Percentiles rank a stretch among this genome's conserved stretches.
phyloP scores from a whole-genome alignment of 2,329 filamentous ascomycete species.

The Nothopassalora personata region DNA sequence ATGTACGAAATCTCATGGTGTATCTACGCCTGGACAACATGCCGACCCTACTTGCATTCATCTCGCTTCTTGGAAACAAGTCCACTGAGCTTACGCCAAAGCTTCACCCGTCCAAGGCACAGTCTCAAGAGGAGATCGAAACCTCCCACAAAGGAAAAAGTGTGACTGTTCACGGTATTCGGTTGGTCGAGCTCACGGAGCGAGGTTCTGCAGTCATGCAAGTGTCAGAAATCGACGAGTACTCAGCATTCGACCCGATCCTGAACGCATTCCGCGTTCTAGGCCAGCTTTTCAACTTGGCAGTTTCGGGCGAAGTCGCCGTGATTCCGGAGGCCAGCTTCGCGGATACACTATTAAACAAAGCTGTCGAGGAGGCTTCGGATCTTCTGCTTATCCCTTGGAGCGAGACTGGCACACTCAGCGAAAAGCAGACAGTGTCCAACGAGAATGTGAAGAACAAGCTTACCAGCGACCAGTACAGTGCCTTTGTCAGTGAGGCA shows the following conservation, averaged over 20 bases:
- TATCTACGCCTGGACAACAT: conserved; percentile 82
- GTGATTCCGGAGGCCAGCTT: conserved; percentile 74
- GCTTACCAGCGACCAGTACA: conserved; percentile 60
- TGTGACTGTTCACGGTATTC: conserved; percentile 65
- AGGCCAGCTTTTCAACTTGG: conserved; percentile 74
- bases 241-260: conserved; percentile 63
- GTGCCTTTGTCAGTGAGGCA: conserved; percentile 65
- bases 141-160: conserved; percentile 6
- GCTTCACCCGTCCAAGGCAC: conserved; percentile 34
- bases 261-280: conserved; percentile 89
- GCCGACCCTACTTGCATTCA: conserved; percentile 72
- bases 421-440: conserved; percentile 55
- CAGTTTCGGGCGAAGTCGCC: conserved; percentile 71
- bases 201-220: conserved; percentile 95
- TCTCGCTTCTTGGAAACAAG: conserved; percentile 66
- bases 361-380: conserved; percentile 50
- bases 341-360: conserved; percentile 67
- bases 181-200: conserved; percentile 80
- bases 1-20: conserved; percentile 64
- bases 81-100: conserved; percentile 38
- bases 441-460: conserved; percentile 52
- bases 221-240: conserved; percentile 74
- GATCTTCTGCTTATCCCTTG: conserved; percentile 80
- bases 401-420: conserved; percentile 74
- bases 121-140: conserved; percentile 6